Percentiles rank a stretch among this genome's conserved stretches.
These are phyloP conservation scores for Musa itinerans DNA, from an alignment of 176 grass and related monocot genomes.

Conservation along the genomic window DNA sequence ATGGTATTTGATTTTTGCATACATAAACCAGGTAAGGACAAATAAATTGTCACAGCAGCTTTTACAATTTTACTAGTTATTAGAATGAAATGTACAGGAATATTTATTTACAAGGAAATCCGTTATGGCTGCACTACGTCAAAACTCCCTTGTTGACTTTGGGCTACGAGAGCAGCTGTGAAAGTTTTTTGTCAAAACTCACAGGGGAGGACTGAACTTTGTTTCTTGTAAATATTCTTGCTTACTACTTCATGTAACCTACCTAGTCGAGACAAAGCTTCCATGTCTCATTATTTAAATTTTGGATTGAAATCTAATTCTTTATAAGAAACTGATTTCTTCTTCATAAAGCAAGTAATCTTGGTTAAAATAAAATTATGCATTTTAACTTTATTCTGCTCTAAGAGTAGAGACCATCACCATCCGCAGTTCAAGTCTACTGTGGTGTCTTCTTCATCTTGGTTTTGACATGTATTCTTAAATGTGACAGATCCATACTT, in stretches of 20 bases:
- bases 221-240: background rate
- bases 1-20: too few relatives aligned
- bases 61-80: too few relatives aligned
- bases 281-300: background rate
- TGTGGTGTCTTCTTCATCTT: too few relatives aligned
- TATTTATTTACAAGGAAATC: slow-evolving; percentile 68
- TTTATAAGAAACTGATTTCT: background rate
- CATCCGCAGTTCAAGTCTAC: background rate
- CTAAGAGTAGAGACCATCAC: background rate
- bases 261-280: background rate
- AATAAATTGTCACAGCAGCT: background rate
- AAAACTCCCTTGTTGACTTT: slow-evolving; percentile 58
- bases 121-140: slow-evolving; percentile 69
- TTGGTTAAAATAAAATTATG: background rate
- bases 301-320: background rate
- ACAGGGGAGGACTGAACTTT: too few relatives aligned
- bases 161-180: too few relatives aligned
- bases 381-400: too few relatives aligned
- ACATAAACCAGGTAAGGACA: too few relatives aligned
- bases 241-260: background rate
- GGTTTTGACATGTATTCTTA: too few relatives aligned
- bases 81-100: slow-evolving; percentile 58
- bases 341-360: too few relatives aligned
- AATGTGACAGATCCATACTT: too few relatives aligned
- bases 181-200: too few relatives aligned